Evolutionary conservation across 306 rosid genomes (phyloP).

Genomic region (Hippophae rhamnoides): DNA sequence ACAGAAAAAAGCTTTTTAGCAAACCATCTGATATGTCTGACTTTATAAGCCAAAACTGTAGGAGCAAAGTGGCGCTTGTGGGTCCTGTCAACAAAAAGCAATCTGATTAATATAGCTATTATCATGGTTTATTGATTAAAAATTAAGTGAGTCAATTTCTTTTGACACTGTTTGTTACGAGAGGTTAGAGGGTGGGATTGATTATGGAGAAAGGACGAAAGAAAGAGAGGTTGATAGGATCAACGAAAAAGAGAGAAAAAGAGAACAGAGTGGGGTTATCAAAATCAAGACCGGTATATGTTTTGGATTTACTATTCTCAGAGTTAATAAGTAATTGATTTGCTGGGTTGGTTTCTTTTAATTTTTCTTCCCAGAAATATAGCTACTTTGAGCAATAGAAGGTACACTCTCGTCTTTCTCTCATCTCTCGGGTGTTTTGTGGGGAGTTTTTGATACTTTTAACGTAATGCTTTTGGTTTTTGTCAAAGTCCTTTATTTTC

Average conservation of each 20-base stretch:
- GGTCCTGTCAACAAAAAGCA: too few species aligned
- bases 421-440: too few species aligned
- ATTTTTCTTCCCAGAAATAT: slow-evolving; percentile 16
- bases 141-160: slow-evolving; percentile 34
- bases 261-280: slow-evolving; percentile 5
- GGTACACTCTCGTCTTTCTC: slow-evolving; percentile 17
- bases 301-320: slow-evolving; percentile 30
- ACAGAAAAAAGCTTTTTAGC: too few species aligned
- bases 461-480: too few species aligned
- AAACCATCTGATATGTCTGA: too few species aligned
- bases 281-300: slow-evolving; percentile 24
- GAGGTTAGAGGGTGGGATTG: slow-evolving; percentile 8
- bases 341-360: slow-evolving; percentile 29
- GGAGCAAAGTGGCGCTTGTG: too few species aligned
- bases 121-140: too few species aligned
- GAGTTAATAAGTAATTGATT: slow-evolving; percentile 29
- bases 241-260: slow-evolving; percentile 13
- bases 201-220: slow-evolving; percentile 9
- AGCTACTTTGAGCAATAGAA: neutral
- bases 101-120: too few species aligned
- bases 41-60: too few species aligned
- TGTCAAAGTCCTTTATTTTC: too few species aligned
- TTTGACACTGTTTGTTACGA: slow-evolving; percentile 32
- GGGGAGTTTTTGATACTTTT: too few species aligned
- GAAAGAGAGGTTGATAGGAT: slow-evolving; percentile 13